phyloP scores from a whole-genome alignment of 2,329 filamentous ascomycete species.

The Fusarium hostae region DNA sequence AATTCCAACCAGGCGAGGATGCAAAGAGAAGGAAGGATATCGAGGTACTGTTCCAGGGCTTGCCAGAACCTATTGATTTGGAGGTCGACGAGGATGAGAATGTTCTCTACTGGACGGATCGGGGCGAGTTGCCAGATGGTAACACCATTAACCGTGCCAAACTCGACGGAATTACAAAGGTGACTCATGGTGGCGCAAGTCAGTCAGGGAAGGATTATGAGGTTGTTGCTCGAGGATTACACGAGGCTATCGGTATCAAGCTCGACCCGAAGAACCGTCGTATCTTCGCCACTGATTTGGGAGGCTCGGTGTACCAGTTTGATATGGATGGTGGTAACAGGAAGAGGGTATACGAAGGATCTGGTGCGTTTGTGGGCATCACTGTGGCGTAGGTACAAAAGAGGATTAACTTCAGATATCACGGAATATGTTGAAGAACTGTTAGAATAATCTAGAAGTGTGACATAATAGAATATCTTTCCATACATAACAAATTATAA shows the following conservation, averaged over 20 bases:
- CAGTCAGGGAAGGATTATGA: neutral
- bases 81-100: neutral
- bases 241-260: conserved; percentile 2
- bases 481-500: neutral
- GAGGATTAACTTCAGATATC: fast-evolving
- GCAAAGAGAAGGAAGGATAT: neutral
- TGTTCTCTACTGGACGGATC: neutral
- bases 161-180: fast-evolving
- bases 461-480: fast-evolving
- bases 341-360: neutral
- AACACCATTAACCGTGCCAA: neutral
- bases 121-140: neutral
- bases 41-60: neutral
- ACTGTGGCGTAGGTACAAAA: neutral
- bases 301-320: conserved; percentile 7
- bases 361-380: neutral
- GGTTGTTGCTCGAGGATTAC: neutral
- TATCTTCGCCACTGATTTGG: neutral
- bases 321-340: neutral
- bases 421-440: fast-evolving
- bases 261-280: fast-evolving
- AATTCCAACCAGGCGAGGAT: neutral
- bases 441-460: fast-evolving
- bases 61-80: neutral
- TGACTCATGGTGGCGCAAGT: fast-evolving